Base-by-base conservation (phyloP, 2,329 filamentous ascomycete genomes). In the Aspergillus piperis region DNA sequence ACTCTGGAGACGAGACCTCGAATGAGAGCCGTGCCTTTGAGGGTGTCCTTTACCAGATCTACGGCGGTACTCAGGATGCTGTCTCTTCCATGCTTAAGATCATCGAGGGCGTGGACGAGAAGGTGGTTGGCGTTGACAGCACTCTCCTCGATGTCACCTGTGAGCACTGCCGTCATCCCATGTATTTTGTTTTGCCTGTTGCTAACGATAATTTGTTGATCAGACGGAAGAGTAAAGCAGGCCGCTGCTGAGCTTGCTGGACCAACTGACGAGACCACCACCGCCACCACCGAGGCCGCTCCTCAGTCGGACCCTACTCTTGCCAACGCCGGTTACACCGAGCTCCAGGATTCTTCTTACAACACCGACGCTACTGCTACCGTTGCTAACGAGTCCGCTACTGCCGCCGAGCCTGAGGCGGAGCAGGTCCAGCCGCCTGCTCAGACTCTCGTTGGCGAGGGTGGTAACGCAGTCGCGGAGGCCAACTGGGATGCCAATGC, bases 1-100 rank as follows among this genome's bases (percentile, higher is more conserved):
- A 83, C 60, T 76, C 80, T 42, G 84, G 85, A 54, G 85, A 88
- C 62, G 82, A 84, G 53, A 81, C 83, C 57, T 82, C 82, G 3
- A 79, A 81, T 15, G 84, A 88, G 67, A 84, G 79, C 65, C 84
- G 82, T 69, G 86, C 85, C 15, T 88, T 88, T 62, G 86, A 89
- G 75, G 86, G 85, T 61, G 85, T 84, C 10, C 74, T 89, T 59
- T 79, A 86, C 61, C 80, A 86, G 67, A 84, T 88, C 32, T 89
- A 89, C 66, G 86, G 85, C 63, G 86, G 86, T 42, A 85, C 86
- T 60, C 77, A 82, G 47, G 78, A 81, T 64, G 85, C 86, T 32
- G 84, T 89, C 11, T 77, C 78, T 30, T 82, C 84, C 2, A 84
- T 86, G 66, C 73, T 86, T 70, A 88, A 83, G 73, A 74, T 89